These are phyloP conservation scores for Ceratobasidium sp. DNA, from an alignment of 1,284 basidiomycete genomes.

Conservation along the genomic window DNA sequence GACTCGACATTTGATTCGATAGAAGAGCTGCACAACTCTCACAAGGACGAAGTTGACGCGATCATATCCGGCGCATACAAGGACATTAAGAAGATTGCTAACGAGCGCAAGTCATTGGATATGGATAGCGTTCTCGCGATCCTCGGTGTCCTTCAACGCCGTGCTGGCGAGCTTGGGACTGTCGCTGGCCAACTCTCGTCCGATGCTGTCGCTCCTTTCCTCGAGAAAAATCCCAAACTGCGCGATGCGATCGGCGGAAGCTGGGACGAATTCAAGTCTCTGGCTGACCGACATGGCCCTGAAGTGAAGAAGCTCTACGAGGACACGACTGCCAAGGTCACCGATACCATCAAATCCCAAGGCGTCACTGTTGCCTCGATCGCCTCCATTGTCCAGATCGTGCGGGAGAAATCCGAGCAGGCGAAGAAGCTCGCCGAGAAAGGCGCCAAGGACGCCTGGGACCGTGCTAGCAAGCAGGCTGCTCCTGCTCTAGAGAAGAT, in stretches of 20 bases:
- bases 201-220: constrained; percentile 38
- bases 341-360: constrained; percentile 31
- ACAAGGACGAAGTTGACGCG: constrained; percentile 58
- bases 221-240: constrained; percentile 44
- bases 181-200: constrained; percentile 37
- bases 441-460: constrained; percentile 52
- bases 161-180: constrained; percentile 38
- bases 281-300: constrained; percentile 29
- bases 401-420: constrained; percentile 50
- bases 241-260: constrained; percentile 44
- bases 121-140: constrained; percentile 53
- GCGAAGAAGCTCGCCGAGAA: constrained; percentile 51
- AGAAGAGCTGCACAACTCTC: constrained; percentile 57
- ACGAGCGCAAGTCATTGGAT: constrained; percentile 51
- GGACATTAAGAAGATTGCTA: constrained; percentile 55
- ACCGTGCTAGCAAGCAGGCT: constrained; percentile 51
- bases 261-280: constrained; percentile 43
- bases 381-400: constrained; percentile 32
- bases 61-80: constrained; percentile 58
- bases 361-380: constrained; percentile 40
- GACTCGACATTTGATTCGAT: constrained; percentile 60
- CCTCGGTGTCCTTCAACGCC: constrained; percentile 51
- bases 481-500: constrained; percentile 53
- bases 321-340: constrained; percentile 39
- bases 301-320: constrained; percentile 40